phyloP scores from a whole-genome alignment of 345 rosid genomes.

The Populus alba region DNA sequence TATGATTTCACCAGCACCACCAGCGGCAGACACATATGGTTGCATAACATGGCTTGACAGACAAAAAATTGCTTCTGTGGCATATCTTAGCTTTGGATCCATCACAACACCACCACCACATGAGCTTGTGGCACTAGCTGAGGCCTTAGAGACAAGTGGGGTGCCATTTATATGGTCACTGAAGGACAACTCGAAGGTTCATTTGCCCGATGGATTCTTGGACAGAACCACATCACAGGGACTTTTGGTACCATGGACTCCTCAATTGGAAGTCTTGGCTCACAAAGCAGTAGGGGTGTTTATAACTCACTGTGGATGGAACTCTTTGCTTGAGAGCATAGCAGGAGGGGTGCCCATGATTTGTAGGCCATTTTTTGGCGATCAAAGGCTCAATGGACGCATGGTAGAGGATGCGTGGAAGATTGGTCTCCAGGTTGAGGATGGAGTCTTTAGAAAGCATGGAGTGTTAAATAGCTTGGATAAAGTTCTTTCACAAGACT shows the following conservation, averaged over 20 bases:
- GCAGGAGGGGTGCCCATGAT: conserved; percentile 36
- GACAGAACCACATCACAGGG: conserved; percentile 29
- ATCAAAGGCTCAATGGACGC: conserved; percentile 32
- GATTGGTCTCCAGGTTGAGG: conserved; percentile 19
- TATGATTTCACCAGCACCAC: conserved; percentile 10
- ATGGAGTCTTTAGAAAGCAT: conserved; percentile 18
- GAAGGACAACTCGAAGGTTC: conserved; percentile 9
- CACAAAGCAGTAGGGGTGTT: conserved; percentile 32
- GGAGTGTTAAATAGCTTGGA: conserved; percentile 13
- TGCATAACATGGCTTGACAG: conserved; percentile 38
- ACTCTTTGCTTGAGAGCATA: conserved; percentile 36
- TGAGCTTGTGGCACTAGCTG: conserved; percentile 35
- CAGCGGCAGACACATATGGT: conserved; percentile 1
- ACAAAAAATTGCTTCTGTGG: conserved; percentile 34
- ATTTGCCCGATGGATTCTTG: conserved; percentile 37
- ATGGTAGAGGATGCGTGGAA: conserved; percentile 31
- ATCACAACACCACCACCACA: conserved; percentile 23
- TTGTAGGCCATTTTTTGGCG: conserved; percentile 38
- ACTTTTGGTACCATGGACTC: conserved; percentile 39
- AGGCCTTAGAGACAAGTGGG: conserved; percentile 29
- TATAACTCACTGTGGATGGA: conserved; percentile 42
- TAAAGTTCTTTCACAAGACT: conserved; percentile 7
- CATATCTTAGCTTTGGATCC: conserved; percentile 41
- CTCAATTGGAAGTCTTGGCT: conserved; percentile 27
- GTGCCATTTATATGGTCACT: conserved; percentile 42